Evolutionary conservation across 495 filamentous ascomycete genomes (phyloP), one percentile per base, ranked within the genome.

Genomic region (Penicillium pancosmium): DNA sequence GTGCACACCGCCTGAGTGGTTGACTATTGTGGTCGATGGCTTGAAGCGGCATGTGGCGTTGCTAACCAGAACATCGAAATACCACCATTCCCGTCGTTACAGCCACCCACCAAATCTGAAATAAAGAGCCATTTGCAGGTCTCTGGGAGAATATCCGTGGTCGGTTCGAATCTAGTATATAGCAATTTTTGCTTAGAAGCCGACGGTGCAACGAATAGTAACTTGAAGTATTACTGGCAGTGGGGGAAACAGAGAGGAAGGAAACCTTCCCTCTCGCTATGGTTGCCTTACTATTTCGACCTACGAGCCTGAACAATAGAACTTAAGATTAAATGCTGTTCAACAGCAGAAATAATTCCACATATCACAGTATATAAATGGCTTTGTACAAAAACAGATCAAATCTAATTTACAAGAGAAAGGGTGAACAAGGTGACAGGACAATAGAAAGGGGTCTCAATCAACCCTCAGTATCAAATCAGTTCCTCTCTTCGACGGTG

Each of bases 401-500:
- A 25, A 48, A 25, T 23, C 4, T 48, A 51, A 55, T 54, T 48
- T 60, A 47, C 27, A 53, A 15, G 27, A 60, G 33, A 21, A 34
- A 13, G 34, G 38, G 35, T 38, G 36, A 15, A 23, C 7, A 15
- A 54, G 2, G 41, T 15, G 10, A 49, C 21, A 50, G 40, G 16
- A 47, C 13, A 34, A 18, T 16, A 36, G 11, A 15, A 27, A 51
- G n/a, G 49, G 25, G 21, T 21, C 15, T 69, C 54, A 75, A 54
- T 79, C 75, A 47, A 78, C 75, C 12, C 68, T 63, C 8, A 78
- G 53, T 27, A 76, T 73, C 61, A 79, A 59, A 57, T 78, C 74
- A 15, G 66, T 56, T 5, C 74, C 72, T 35, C 66, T 41, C 49
- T 65, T 65, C 5, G 73, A 76, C 3, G 75, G 75, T 10, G 71